phyloP scores from a whole-genome alignment of 257 asterid genomes.

The Penstemon newberryi region DNA sequence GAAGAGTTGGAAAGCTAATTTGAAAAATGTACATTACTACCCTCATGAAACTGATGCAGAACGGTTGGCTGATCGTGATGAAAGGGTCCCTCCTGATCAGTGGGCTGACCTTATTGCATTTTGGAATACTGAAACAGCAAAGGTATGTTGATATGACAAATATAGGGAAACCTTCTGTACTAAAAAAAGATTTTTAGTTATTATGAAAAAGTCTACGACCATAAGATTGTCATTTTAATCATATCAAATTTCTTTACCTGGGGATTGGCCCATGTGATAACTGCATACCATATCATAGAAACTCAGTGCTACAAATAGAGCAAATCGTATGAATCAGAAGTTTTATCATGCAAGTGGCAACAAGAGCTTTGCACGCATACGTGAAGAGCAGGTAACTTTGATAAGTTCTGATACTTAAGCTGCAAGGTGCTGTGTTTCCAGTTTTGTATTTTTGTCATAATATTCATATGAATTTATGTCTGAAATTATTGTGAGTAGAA shows the following conservation, averaged over 20 bases:
- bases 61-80: constrained; percentile 44
- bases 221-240: not conserved
- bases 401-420: not conserved
- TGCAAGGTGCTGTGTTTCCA: not conserved
- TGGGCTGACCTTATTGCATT: constrained; percentile 41
- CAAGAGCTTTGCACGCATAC: constrained; percentile 45
- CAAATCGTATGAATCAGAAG: constrained; percentile 33
- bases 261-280: not conserved
- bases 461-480: not conserved
- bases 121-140: constrained; percentile 39
- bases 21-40: constrained; percentile 35
- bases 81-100: constrained; percentile 48
- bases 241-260: not conserved
- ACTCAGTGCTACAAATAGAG: constrained; percentile 41
- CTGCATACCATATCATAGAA: constrained; percentile 20
- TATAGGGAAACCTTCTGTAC: not conserved
- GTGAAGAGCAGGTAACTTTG: constrained; percentile 42
- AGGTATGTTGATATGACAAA: constrained; percentile 31
- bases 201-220: not conserved
- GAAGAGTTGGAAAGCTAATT: constrained; percentile 40
- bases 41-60: constrained; percentile 41
- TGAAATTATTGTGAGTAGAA: constrained; percentile 21
- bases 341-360: constrained; percentile 36
- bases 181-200: not conserved
- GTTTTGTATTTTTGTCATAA: not conserved